phyloP scores from a whole-genome alignment of 2,329 filamentous ascomycete species.

The Trichoderma sp. region DNA sequence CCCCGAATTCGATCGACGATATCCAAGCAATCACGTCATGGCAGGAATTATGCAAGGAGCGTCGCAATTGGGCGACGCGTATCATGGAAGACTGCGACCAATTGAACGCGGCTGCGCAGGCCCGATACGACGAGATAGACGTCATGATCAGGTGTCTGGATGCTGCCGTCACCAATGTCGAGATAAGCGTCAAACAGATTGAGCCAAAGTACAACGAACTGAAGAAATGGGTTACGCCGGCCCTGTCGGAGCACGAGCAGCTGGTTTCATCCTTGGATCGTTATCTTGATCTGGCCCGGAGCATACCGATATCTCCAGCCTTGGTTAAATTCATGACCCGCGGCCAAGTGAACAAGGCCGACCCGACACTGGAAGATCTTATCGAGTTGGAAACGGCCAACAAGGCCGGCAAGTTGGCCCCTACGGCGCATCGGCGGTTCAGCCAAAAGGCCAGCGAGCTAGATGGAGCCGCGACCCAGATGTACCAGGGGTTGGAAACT shows the following conservation, averaged over 20 bases:
- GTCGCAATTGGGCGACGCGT: slow-evolving; percentile 73
- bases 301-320: slow-evolving; percentile 60
- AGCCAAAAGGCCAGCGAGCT: slow-evolving; percentile 57
- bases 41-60: slow-evolving; percentile 79
- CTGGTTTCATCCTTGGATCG: slow-evolving; percentile 65
- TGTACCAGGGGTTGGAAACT: slow-evolving; percentile 59
- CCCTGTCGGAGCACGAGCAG: slow-evolving; percentile 64
- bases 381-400: slow-evolving; percentile 71
- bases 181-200: slow-evolving; percentile 68
- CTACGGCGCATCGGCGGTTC: slow-evolving; percentile 58
- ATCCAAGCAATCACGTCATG: slow-evolving; percentile 81
- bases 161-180: slow-evolving; percentile 81
- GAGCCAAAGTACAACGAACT: slow-evolving; percentile 70
- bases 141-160: slow-evolving; percentile 77
- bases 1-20: slow-evolving; percentile 80
- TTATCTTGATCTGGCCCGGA: slow-evolving; percentile 62
- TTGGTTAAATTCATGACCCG: slow-evolving; percentile 66
- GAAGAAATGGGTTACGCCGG: slow-evolving; percentile 66
- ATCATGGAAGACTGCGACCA: slow-evolving; percentile 66
- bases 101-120: slow-evolving; percentile 60
- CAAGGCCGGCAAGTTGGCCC: slow-evolving; percentile 66
- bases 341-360: slow-evolving; percentile 42
- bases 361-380: slow-evolving; percentile 68
- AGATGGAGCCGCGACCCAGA: slow-evolving; percentile 56
- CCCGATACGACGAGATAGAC: slow-evolving; percentile 69